Base-by-base conservation (phyloP, 306 rosid genomes). In the Dalbergia cultrata region DNA sequence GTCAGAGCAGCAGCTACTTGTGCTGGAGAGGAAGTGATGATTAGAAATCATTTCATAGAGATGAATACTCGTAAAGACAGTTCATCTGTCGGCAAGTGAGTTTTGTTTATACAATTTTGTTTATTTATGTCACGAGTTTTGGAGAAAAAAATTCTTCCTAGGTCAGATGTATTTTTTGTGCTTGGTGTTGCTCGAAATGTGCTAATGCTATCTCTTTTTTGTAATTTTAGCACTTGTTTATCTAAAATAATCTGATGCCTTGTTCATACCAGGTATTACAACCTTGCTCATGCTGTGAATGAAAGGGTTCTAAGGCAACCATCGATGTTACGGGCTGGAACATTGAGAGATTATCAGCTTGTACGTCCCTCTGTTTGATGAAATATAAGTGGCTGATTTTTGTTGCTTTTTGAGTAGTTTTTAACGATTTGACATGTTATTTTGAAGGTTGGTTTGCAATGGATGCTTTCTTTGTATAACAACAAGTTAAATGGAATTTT, bases 401-500 rank as follows among this genome's bases (percentile, higher is more conserved):
- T 60, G 45, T 56, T 22, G 2, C 47, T 72, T 65, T 74, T 76
- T 54, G 82, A 60, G 41, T 43, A 50, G 13, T 9, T 39, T 67
- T 77, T 83, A 59, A 22, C 56, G 71, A 47, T 34, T 5, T 67
- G 57, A 12, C 81, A 56, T 75, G 54, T 74, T 80, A 50, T 67
- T 69, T 62, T 70, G 72, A 83, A 95, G 99, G 99, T 95, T 85
- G 99, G 99, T 72, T 86, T 95, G 82, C 99, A 95, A 82, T 95
- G 99, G 99, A 95, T 95, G 99, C 97, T 95, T 83, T 95, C 99
- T 45, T 84, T 95, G 87, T 95, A 95, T 82, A 95, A 95, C 94
- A 95, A 95, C 92, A 95, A 95, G 76, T 85, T 95, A 85, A 95
- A 95, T 89, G 99, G 99, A 80, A 95, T 95, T 65, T 88, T 95